phyloP scores from a whole-genome alignment of 176 grass and related monocot species.

The Oryza officinalis region DNA sequence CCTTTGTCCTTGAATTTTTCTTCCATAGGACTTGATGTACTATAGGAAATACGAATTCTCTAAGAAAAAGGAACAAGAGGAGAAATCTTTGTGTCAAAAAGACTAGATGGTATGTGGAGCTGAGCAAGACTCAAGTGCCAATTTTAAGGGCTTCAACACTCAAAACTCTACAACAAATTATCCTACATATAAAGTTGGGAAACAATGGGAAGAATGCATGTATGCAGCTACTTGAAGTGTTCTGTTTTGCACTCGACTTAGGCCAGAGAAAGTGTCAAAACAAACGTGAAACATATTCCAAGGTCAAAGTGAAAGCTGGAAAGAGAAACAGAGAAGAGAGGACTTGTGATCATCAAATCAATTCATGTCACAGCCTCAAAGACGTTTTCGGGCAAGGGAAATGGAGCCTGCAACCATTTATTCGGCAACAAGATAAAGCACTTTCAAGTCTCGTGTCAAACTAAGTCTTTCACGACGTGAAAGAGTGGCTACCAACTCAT shows the following conservation, averaged over 20 bases:
- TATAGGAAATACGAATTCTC: not conserved
- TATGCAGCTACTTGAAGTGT: not conserved
- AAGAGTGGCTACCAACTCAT: not conserved
- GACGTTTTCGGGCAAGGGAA: slow-evolving; percentile 18
- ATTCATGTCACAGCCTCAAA: slow-evolving; percentile 43
- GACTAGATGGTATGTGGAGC: not conserved
- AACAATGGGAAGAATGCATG: slow-evolving; percentile 12
- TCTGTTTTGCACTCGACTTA: slow-evolving; percentile 41
- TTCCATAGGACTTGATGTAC: slow-evolving; percentile 61
- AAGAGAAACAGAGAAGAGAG: not conserved
- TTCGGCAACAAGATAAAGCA: not conserved
- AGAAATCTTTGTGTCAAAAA: not conserved
- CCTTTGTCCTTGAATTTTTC: slow-evolving; percentile 34
- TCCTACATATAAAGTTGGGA: not conserved
- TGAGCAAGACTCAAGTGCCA: not conserved
- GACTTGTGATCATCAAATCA: slow-evolving; percentile 31
- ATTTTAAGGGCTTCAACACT: slow-evolving; percentile 17
- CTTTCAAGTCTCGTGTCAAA: not conserved
- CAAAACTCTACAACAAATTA: not conserved
- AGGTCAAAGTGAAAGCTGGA: slow-evolving; percentile 21
- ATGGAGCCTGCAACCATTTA: slow-evolving; percentile 21
- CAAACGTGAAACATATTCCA: slow-evolving; percentile 9
- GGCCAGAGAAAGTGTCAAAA: slow-evolving; percentile 32
- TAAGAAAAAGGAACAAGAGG: not conserved
- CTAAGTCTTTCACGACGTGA: slow-evolving; percentile 2